Percentiles rank a stretch among this genome's conserved stretches.
These are phyloP conservation scores for Hemileia vastatrix DNA, from an alignment of 1,284 basidiomycete genomes.

Conservation along the genomic window DNA sequence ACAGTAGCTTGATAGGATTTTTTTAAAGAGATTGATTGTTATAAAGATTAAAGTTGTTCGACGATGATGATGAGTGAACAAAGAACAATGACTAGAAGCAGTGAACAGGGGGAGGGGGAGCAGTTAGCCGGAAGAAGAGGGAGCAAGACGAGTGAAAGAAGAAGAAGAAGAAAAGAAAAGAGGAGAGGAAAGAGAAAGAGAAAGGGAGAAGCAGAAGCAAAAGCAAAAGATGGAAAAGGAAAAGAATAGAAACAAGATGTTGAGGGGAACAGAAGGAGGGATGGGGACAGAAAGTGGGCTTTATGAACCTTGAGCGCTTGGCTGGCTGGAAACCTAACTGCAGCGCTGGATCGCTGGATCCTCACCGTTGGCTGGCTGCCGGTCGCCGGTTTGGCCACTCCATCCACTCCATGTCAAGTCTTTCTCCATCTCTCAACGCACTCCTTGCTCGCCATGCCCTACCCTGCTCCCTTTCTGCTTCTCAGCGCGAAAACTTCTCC, in stretches of 20 bases:
- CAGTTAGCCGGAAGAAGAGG: neutral
- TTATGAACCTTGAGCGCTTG: no score
- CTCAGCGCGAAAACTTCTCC: neutral
- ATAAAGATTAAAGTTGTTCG: no score
- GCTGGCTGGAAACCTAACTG: neutral
- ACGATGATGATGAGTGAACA: neutral
- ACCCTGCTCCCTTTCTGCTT: conserved; percentile 17
- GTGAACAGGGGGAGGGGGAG: neutral
- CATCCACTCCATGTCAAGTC: conserved; percentile 5
- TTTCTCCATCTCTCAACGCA: conserved; percentile 13
- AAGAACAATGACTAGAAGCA: neutral
- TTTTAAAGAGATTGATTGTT: no score
- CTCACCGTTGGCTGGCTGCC: neutral
- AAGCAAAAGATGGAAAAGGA: no score
- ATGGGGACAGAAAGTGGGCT: no score
- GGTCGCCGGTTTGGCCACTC: neutral
- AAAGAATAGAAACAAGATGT: no score
- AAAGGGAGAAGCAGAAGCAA: no score
- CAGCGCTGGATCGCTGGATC: neutral
- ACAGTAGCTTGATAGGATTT: no score
- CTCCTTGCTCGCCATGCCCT: conserved; percentile 13
- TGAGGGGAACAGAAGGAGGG: no score
- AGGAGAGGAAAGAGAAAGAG: neutral
- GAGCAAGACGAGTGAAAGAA: neutral
- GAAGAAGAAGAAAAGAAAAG: neutral